Evolutionary conservation across 1,284 basidiomycete species (phyloP).

Genomic region (Polyporus tsugae): DNA sequence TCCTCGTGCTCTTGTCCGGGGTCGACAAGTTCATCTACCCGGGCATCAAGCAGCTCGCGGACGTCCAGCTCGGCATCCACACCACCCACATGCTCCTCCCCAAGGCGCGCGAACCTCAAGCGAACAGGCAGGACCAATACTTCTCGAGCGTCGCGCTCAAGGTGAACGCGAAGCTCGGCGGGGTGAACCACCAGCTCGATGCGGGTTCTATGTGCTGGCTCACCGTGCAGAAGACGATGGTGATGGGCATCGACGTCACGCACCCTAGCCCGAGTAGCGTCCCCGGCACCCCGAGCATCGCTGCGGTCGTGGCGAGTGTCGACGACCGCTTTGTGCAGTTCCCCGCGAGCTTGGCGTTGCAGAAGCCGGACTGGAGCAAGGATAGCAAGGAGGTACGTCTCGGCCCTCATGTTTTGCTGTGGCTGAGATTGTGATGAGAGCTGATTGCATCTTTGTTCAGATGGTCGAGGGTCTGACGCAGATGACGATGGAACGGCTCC

Average conservation of each 20-base stretch:
- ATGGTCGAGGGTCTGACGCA: conserved; percentile 70
- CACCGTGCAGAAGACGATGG: conserved; percentile 67
- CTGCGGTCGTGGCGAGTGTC: conserved; percentile 77
- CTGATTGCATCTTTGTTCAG: conserved; percentile 44
- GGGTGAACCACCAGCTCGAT: conserved; percentile 76
- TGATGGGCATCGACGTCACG: conserved; percentile 84
- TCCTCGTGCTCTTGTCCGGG: conserved; percentile 69
- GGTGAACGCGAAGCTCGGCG: conserved; percentile 82
- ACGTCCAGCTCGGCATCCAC: conserved; percentile 72
- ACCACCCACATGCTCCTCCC: conserved; percentile 69
- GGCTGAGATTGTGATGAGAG: neutral
- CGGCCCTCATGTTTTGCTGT: neutral
- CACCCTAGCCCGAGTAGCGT: conserved; percentile 68
- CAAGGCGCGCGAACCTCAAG: conserved; percentile 56
- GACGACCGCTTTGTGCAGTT: conserved; percentile 75
- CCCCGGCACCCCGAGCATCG: conserved; percentile 76
- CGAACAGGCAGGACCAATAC: conserved; percentile 73
- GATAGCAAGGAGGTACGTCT: conserved; percentile 64
- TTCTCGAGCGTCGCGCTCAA: conserved; percentile 74
- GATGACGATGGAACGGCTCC: conserved; percentile 77
- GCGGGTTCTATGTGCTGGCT: conserved; percentile 66
- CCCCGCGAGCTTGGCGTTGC: conserved; percentile 71
- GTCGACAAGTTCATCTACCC: conserved; percentile 77
- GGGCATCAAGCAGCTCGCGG: conserved; percentile 79
- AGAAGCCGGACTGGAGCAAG: conserved; percentile 54